Evolutionary conservation across 495 filamentous ascomycete species (phyloP).

Genomic region (Penicillium dipodomyicola): DNA sequence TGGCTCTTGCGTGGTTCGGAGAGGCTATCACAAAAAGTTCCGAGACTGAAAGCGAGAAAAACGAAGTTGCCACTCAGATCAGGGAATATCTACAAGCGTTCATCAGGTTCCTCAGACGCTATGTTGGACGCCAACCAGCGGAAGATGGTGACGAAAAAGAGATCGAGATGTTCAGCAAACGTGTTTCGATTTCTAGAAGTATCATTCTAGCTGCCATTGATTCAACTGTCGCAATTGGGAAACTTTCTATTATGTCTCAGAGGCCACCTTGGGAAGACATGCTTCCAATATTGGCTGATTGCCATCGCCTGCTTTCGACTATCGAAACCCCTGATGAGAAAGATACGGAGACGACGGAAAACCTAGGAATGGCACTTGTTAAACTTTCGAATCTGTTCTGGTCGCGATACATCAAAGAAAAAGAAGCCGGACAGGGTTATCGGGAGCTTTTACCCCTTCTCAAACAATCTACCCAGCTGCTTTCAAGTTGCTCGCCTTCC

Average conservation of each 20-base stretch:
- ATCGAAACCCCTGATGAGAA: constrained; percentile 35
- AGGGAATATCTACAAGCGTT: constrained; percentile 43
- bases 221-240: constrained; percentile 42
- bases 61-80: constrained; percentile 25
- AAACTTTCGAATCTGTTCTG: constrained; percentile 80
- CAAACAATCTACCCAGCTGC: constrained; percentile 47
- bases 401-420: constrained; percentile 55
- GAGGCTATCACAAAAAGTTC: constrained; percentile 33
- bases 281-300: constrained; percentile 38
- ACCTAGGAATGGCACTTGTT: constrained; percentile 33
- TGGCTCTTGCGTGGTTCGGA: constrained; percentile 54
- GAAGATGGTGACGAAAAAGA: constrained; percentile 34
- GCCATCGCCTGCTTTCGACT: constrained; percentile 35
- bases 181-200: constrained; percentile 33
- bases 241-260: constrained; percentile 40
- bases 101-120: constrained; percentile 46
- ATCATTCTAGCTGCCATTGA: constrained; percentile 44
- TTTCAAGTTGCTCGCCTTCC: constrained; percentile 36
- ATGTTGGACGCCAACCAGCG: constrained; percentile 37
- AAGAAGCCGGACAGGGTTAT: constrained; percentile 37
- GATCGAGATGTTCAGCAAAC: constrained; percentile 30
- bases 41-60: constrained; percentile 19
- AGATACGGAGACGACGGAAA: constrained; percentile 23
- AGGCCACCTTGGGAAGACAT: constrained; percentile 42
- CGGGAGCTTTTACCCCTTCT: constrained; percentile 44